phyloP scores from a whole-genome alignment of 208 protist species.

The Pavlovales sp. region DNA sequence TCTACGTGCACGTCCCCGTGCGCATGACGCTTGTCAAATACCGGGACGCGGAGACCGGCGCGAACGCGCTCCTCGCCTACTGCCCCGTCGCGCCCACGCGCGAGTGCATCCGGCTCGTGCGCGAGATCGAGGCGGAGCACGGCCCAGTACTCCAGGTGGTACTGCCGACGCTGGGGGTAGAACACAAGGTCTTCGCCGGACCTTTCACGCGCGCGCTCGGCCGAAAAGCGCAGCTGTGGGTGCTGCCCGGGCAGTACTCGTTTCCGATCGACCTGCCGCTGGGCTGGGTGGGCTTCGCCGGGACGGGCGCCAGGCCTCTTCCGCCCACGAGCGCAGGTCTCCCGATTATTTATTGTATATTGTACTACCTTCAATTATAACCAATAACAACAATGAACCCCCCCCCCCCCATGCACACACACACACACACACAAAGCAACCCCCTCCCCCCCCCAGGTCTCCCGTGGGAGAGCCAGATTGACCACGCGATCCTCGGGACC shows the following conservation, averaged over 20 bases:
- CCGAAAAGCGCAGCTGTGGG: background rate
- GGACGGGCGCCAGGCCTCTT: background rate
- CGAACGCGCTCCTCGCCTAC: conserved; percentile 1
- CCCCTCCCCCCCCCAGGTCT: too few relatives aligned
- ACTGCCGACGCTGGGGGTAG: conserved; percentile 13
- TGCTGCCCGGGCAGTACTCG: background rate
- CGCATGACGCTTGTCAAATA: conserved; percentile 21
- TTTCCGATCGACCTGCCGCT: conserved; percentile 30
- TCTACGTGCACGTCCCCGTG: conserved; percentile 34
- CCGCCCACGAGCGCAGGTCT: background rate
- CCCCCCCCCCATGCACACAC: background rate
- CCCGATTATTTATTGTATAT: too few relatives aligned
- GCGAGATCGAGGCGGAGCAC: conserved; percentile 5
- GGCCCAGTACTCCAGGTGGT: background rate
- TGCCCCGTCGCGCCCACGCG: conserved; percentile 10
- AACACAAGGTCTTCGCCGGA: conserved; percentile 30
- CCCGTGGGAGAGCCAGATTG: background rate
- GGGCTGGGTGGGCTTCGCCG: background rate
- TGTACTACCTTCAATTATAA: too few relatives aligned
- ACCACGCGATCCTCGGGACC: background rate
- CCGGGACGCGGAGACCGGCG: too few relatives aligned
- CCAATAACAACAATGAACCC: too few relatives aligned
- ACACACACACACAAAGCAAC: background rate
- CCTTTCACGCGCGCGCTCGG: background rate
- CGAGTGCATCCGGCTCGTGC: conserved; percentile 7